Evolutionary conservation across 2,329 filamentous ascomycete genomes (phyloP), one percentile per base, ranked within the genome.

Genomic region (Beauveria sp.): DNA sequence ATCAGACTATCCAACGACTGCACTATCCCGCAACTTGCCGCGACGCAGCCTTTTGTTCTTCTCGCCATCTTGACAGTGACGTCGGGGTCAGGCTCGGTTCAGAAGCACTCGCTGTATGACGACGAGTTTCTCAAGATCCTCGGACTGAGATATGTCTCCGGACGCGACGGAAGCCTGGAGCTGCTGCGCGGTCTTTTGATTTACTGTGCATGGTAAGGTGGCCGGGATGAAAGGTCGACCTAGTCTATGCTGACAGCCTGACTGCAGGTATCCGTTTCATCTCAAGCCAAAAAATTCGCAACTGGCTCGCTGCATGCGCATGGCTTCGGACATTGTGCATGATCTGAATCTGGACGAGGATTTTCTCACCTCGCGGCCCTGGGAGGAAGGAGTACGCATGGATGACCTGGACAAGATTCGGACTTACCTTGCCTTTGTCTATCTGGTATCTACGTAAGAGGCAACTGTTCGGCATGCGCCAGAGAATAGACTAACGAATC

Each of bases 181-280:
- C 22, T 61, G 6, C 51, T 61, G 5, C 59, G 42, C 10, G 59
- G 50, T 10, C 30, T 61, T 3, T 46, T 61, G 12, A 42, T 61
- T 40, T 61, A 61, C 24, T 61, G 59, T 38, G 59, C 59, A 49
- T 61, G 59, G 59, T 60, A 53, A 3, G 57, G 12, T 38, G 9
- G 26, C 30, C 26, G 28, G 34, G 26, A 20, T 24, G 40, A 2
- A 20, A 22, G n/a, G 14, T 51, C 14, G 9, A 6, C 40, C 8
- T 18, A 3, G 18, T 7, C 18, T 18, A 20, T 10, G 22, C 58
- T 61, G 26, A 62, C 60, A 52, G 24, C 34, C 3, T 22, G 22
- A 56, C 16, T 24, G 2, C 34, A 58, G 58, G 58, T 52, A 62
- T 58, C 60, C 60, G 22, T 62, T 62, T 26, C 60, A 62, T n/a